A percentile compares a stretch with the other conserved stretches of the same genome.
Conservation (phyloP, 2,329 filamentous ascomycete genomes). For the Cytospora chrysosperma region DNA sequence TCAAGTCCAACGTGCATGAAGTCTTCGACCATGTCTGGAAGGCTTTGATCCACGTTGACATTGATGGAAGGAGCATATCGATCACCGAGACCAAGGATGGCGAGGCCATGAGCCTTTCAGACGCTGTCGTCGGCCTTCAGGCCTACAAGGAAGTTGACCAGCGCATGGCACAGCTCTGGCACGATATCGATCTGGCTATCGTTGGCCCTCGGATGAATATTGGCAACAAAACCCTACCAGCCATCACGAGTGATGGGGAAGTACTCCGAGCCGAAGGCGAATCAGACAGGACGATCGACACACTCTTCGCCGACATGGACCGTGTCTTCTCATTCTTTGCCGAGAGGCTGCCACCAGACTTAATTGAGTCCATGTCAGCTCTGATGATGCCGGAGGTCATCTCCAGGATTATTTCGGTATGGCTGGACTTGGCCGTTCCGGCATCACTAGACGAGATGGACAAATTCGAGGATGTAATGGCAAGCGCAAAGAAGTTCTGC, state of each 20-base stretch:
- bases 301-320: constrained; percentile 55
- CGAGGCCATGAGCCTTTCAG: constrained; percentile 51
- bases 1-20: constrained; percentile 66
- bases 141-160: constrained; percentile 62
- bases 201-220: constrained; percentile 58
- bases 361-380: constrained; percentile 61
- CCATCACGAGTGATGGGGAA: constrained; percentile 44
- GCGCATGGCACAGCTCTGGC: constrained; percentile 60
- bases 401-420: constrained; percentile 66
- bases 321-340: constrained; percentile 52
- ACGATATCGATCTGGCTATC: constrained; percentile 60
- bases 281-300: constrained; percentile 46
- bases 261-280: constrained; percentile 44
- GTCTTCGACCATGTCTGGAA: constrained; percentile 71
- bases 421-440: constrained; percentile 77
- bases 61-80: constrained; percentile 51
- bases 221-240: constrained; percentile 34
- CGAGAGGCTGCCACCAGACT: constrained; percentile 50
- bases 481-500: constrained; percentile 63
- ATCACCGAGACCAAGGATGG: constrained; percentile 54
- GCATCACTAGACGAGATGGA: constrained; percentile 68
- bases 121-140: constrained; percentile 56
- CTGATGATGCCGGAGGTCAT: constrained; percentile 70
- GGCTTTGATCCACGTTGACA: constrained; percentile 62
- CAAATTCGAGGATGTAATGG: constrained; percentile 69